These are phyloP conservation scores for Fusarium burgessii DNA, from an alignment of 2,329 filamentous ascomycete species.

Conservation along the genomic window DNA sequence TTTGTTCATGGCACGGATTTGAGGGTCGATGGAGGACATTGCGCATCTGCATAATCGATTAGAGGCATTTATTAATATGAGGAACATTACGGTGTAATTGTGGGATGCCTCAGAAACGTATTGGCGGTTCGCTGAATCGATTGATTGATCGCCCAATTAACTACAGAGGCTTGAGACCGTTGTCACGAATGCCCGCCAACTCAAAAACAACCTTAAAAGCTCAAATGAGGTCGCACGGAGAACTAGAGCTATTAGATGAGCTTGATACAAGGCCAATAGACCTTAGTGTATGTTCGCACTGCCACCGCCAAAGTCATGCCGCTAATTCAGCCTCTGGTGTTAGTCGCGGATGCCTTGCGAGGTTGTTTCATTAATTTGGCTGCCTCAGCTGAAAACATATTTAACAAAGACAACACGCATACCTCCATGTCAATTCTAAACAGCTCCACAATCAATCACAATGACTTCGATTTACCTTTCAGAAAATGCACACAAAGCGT, in stretches of 20 bases:
- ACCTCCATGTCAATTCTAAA: too few relatives aligned
- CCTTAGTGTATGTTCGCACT: constrained; percentile 16
- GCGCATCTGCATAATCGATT: constrained; percentile 49
- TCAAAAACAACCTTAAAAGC: neutral
- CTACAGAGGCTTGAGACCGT: neutral
- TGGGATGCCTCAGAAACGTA: neutral
- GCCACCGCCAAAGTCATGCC: constrained; percentile 35
- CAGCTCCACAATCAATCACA: neutral
- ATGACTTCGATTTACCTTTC: constrained; percentile 35
- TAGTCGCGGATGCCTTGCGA: constrained; percentile 19
- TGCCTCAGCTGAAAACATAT: constrained; percentile 22
- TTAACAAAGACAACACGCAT: neutral
- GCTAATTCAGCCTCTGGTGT: constrained; percentile 23
- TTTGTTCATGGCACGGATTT: constrained; percentile 70
- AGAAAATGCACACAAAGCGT: constrained; percentile 20
- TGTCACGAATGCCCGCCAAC: neutral
- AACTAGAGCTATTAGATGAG: neutral
- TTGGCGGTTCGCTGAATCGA: neutral
- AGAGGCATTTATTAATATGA: neutral
- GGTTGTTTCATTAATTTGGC: constrained; percentile 29
- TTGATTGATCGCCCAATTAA: neutral
- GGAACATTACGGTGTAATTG: neutral
- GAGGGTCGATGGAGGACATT: constrained; percentile 69
- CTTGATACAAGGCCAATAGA: neutral
- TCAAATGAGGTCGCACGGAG: neutral